These are phyloP conservation scores for Amphicarpaea edgeworthii DNA, from an alignment of 306 rosid genomes.

Conservation along the genomic window DNA sequence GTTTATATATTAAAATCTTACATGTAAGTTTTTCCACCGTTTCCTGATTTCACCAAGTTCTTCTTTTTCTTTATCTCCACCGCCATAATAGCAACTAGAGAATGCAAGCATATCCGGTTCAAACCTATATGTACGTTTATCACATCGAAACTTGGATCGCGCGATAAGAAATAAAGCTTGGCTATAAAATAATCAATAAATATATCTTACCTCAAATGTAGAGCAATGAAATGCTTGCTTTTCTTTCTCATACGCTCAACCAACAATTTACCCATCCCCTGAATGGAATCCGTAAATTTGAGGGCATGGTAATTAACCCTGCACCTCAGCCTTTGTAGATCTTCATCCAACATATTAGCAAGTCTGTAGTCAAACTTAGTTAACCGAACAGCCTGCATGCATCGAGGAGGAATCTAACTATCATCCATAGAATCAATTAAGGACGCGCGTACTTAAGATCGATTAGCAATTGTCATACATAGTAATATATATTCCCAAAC, in stretches of 20 bases:
- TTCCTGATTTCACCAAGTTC: constrained; percentile 81
- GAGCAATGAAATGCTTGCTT: constrained; percentile 79
- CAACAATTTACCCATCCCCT: constrained; percentile 69
- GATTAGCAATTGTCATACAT: neutral
- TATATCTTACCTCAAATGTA: constrained; percentile 81
- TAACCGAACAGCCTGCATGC: constrained; percentile 80
- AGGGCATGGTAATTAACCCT: constrained; percentile 91
- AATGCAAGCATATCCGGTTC: constrained; percentile 99
- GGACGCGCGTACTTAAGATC: too few species aligned
- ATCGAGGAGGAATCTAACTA: constrained; percentile 16
- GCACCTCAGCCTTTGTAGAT: constrained; percentile 85
- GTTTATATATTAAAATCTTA: too few species aligned
- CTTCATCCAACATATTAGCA: constrained; percentile 68
- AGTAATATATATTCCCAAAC: neutral
- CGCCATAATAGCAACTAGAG: constrained; percentile 95
- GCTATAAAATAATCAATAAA: constrained; percentile 1
- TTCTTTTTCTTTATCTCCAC: constrained; percentile 81
- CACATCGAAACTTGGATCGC: too few species aligned
- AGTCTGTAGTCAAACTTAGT: constrained; percentile 95
- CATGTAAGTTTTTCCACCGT: constrained; percentile 87
- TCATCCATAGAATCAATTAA: constrained; percentile 38
- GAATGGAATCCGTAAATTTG: constrained; percentile 70
- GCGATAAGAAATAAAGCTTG: constrained; percentile 8
- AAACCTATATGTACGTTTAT: constrained; percentile 59
- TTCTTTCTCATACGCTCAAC: constrained; percentile 76